Percentiles rank a stretch among this genome's conserved stretches.
phyloP scores from a whole-genome alignment of 345 rosid species.

The Cardiospermum halicacabum region DNA sequence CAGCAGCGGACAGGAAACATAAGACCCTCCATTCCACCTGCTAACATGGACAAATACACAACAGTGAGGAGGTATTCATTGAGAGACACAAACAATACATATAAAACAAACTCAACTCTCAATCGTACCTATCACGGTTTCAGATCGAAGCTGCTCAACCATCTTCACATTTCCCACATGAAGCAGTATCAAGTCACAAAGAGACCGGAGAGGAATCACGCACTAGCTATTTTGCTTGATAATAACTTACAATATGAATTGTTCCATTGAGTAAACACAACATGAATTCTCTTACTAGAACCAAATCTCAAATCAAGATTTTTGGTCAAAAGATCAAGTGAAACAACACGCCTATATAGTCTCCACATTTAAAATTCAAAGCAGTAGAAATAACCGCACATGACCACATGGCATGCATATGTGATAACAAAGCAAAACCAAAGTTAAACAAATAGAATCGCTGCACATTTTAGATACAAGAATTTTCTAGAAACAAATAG shows the following conservation, averaged over 20 bases:
- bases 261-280: background rate
- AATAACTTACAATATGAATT: background rate
- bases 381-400: background rate
- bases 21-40: background rate
- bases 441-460: background rate
- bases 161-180: background rate
- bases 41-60: no score
- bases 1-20: background rate
- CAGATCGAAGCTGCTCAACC: background rate
- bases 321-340: no score
- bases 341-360: background rate
- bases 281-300: background rate
- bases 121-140: constrained; percentile 7
- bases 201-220: background rate
- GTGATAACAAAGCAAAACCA: background rate
- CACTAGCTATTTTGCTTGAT: background rate
- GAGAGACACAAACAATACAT: background rate
- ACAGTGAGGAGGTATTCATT: no score
- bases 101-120: background rate
- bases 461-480: constrained; percentile 14
- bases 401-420: no score
- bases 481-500: constrained; percentile 16
- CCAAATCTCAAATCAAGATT: background rate
- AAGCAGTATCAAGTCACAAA: no score
- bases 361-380: background rate